phyloP scores from a whole-genome alignment of 208 protist species.

The Trypanosoma vivax region DNA sequence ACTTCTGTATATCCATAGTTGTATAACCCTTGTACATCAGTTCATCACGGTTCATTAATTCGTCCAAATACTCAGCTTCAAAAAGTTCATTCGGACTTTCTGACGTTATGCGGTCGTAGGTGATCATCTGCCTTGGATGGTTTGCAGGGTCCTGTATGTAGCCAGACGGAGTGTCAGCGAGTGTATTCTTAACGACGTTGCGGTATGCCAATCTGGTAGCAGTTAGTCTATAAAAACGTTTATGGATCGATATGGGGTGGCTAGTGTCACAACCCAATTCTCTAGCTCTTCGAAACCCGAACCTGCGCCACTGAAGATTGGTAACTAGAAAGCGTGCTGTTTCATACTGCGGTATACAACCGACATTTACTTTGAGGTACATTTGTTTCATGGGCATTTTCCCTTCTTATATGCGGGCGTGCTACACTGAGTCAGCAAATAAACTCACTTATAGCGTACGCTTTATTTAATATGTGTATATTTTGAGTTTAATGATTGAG shows the following conservation, averaged over 20 bases:
- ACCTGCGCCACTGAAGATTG: too few relatives aligned
- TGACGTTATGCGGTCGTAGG: conserved; percentile 24
- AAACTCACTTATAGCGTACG: too few relatives aligned
- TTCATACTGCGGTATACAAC: too few relatives aligned
- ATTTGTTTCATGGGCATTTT: too few relatives aligned
- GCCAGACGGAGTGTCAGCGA: conserved; percentile 61
- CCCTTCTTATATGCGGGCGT: too few relatives aligned
- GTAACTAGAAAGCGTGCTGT: too few relatives aligned
- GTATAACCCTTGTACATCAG: conserved; percentile 62
- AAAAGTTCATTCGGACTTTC: conserved; percentile 31
- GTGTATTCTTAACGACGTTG: conserved; percentile 54
- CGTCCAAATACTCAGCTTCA: conserved; percentile 37
- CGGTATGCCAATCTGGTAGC: conserved; percentile 18
- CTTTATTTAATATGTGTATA: too few relatives aligned
- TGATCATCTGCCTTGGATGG: conserved; percentile 36
- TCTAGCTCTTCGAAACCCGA: too few relatives aligned
- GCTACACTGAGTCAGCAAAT: too few relatives aligned
- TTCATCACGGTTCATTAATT: conserved; percentile 49
- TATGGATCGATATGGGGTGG: not conserved
- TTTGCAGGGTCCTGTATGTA: conserved; percentile 65
- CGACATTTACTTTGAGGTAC: too few relatives aligned
- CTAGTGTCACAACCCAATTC: too few relatives aligned
- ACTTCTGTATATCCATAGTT: conserved; percentile 36
- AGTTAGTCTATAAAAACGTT: conserved; percentile 3
- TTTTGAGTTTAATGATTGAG: too few relatives aligned